phyloP scores from a whole-genome alignment of 2,329 filamentous ascomycete species.

The Fusarium verticillioides region DNA sequence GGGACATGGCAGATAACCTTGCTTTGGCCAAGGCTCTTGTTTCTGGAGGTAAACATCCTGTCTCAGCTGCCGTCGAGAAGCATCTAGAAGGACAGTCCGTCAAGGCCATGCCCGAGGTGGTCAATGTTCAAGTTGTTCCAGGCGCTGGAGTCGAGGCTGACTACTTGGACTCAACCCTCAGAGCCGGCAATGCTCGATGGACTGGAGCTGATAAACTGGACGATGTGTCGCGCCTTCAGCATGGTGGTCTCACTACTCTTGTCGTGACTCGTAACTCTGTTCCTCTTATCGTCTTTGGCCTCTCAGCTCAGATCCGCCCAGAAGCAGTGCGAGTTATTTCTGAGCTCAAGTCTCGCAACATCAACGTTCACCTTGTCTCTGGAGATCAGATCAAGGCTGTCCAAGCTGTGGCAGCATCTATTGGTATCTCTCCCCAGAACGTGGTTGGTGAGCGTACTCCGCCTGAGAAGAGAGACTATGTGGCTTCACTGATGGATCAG shows the following conservation, averaged over 20 bases:
- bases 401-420: not conserved
- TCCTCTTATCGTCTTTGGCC: not conserved
- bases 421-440: not conserved
- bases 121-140: not conserved
- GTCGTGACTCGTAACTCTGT: not conserved
- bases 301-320: not conserved
- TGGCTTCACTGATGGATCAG: not conserved
- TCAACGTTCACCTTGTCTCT: not conserved
- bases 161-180: not conserved
- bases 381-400: slow-evolving; percentile 6
- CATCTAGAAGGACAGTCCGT: not conserved
- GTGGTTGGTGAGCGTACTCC: not conserved
- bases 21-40: not conserved
- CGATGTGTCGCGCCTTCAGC: not conserved
- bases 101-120: not conserved
- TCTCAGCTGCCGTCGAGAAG: not conserved
- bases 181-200: slow-evolving; percentile 10
- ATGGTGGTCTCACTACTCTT: slow-evolving; percentile 1
- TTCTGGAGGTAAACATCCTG: not conserved
- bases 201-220: not conserved
- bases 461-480: slow-evolving; percentile 1
- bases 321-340: not conserved
- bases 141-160: slow-evolving; percentile 2
- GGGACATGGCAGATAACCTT: not conserved
- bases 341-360: slow-evolving; percentile 2